phyloP scores from a whole-genome alignment of 2,329 filamentous ascomycete species.

The Fusarium sp. region DNA sequence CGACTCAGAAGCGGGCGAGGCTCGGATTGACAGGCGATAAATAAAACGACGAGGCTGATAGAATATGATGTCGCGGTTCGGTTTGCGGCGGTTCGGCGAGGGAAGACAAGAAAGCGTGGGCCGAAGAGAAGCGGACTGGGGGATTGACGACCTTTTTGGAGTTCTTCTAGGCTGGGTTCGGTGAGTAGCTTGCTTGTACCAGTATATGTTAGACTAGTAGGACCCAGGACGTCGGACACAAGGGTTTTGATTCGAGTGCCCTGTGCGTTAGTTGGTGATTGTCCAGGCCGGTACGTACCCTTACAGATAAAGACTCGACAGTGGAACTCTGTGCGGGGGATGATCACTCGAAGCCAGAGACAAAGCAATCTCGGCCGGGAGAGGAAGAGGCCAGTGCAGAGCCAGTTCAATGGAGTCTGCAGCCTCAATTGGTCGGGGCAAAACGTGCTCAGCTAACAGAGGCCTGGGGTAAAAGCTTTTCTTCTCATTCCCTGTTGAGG shows the following conservation, averaged over 20 bases:
- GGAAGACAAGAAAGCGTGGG: constrained; percentile 37
- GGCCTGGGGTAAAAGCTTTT: constrained; percentile 14
- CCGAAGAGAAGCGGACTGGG: constrained; percentile 40
- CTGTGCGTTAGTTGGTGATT: background rate
- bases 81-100: constrained; percentile 49
- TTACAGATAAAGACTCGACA: background rate
- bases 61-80: constrained; percentile 38
- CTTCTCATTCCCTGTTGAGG: background rate
- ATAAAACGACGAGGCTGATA: constrained; percentile 15
- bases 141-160: constrained; percentile 39
- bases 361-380: background rate
- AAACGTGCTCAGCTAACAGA: background rate
- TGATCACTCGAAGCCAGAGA: background rate
- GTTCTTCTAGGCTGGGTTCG: constrained; percentile 33
- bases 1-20: constrained; percentile 19
- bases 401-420: background rate
- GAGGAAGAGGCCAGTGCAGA: constrained; percentile 15
- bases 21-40: constrained; percentile 1
- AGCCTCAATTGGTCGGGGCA: background rate
- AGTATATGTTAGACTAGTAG: background rate
- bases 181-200: constrained; percentile 18
- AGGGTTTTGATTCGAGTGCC: constrained; percentile 25
- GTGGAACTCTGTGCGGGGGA: constrained; percentile 21
- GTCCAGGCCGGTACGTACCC: constrained; percentile 26
- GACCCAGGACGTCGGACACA: background rate